Conservation (phyloP, 1,284 basidiomycete genomes). For the Sporisorium reilianum region DNA sequence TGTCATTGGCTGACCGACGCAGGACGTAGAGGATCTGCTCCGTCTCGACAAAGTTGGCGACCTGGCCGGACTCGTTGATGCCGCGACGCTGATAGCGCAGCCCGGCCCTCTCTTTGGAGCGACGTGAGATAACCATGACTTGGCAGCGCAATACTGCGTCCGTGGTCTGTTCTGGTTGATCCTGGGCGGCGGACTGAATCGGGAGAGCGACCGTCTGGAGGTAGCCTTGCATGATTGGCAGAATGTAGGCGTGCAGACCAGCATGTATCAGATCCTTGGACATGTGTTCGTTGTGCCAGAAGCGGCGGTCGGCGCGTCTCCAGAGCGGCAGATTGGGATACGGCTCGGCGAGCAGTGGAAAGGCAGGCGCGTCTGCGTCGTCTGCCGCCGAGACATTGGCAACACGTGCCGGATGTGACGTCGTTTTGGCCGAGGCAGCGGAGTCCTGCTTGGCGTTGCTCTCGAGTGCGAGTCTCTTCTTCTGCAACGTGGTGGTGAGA, state of each 20-base stretch:
- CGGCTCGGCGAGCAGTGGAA: slow-evolving; percentile 75
- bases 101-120: slow-evolving; percentile 94
- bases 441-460: slow-evolving; percentile 5
- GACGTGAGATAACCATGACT: slow-evolving; percentile 82
- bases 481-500: slow-evolving; percentile 72
- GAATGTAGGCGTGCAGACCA: slow-evolving; percentile 78
- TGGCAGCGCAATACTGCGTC: slow-evolving; percentile 30
- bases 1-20: background rate
- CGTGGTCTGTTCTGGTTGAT: background rate
- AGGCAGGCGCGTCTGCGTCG: background rate
- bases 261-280: slow-evolving; percentile 74
- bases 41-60: slow-evolving; percentile 98
- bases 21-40: slow-evolving; percentile 80
- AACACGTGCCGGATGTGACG: background rate
- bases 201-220: slow-evolving; percentile 73
- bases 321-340: slow-evolving; percentile 80
- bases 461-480: slow-evolving; percentile 69
- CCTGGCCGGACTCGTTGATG: slow-evolving; percentile 96
- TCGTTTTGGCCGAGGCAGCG: background rate
- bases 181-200: slow-evolving; percentile 20
- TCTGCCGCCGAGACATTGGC: background rate
- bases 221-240: slow-evolving; percentile 91
- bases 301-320: slow-evolving; percentile 83
- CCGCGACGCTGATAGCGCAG: slow-evolving; percentile 97
- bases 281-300: slow-evolving; percentile 91